A percentile compares a stretch with the other conserved stretches of the same genome.
Conservation (phyloP, 768 basidiomycete genomes). For the Paxillus ammoniavirescens region DNA sequence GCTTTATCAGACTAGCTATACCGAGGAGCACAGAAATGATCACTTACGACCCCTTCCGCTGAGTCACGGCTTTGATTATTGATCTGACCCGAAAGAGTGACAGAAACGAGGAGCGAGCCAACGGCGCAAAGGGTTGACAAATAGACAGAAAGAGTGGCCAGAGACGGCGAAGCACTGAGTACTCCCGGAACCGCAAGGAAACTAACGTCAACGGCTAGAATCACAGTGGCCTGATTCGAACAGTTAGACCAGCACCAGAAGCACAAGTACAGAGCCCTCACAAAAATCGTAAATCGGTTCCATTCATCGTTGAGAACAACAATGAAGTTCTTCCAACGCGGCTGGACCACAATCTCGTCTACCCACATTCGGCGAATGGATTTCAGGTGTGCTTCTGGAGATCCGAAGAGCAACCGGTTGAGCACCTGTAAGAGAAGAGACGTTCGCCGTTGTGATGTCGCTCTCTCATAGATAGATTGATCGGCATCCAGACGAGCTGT, state of each 20-base stretch:
- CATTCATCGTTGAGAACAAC: slow-evolving; percentile 42
- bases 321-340: slow-evolving; percentile 41
- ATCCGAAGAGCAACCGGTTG: slow-evolving; percentile 38
- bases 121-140: slow-evolving; percentile 37
- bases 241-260: not conserved
- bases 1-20: too few species aligned
- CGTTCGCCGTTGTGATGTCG: not conserved
- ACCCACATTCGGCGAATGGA: slow-evolving; percentile 43
- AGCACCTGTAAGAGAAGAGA: not conserved
- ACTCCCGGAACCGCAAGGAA: slow-evolving; percentile 50
- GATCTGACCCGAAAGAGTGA: slow-evolving; percentile 37
- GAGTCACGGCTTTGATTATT: slow-evolving; percentile 22
- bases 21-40: too few species aligned
- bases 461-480: slow-evolving; percentile 21
- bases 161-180: slow-evolving; percentile 6
- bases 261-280: slow-evolving; percentile 20
- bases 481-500: slow-evolving; percentile 32
- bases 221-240: slow-evolving; percentile 41
- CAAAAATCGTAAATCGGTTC: slow-evolving; percentile 48
- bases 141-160: slow-evolving; percentile 27
- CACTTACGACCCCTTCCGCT: slow-evolving; percentile 27
- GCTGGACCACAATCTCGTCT: slow-evolving; percentile 38
- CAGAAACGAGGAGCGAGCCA: slow-evolving; percentile 33
- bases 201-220: slow-evolving; percentile 51
- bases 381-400: slow-evolving; percentile 44